phyloP scores from a whole-genome alignment of 805 yeast genomes.

The Lipomyces sp. region DNA sequence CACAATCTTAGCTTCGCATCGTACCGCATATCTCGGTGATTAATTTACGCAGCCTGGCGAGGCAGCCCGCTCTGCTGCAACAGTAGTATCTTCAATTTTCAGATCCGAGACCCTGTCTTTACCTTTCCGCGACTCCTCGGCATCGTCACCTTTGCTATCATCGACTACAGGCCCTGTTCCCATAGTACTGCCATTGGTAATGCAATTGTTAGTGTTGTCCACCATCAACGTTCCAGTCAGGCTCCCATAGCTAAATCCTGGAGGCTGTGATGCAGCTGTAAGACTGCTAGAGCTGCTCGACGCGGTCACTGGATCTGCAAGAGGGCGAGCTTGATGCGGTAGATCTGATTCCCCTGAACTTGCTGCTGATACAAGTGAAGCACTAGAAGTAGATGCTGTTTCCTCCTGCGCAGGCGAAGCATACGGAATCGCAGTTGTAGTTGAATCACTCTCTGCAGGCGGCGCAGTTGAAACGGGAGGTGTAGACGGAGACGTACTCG shows the following conservation, averaged over 20 bases:
- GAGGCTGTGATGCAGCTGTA: background rate
- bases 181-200: constrained; percentile 3
- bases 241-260: constrained; percentile 9
- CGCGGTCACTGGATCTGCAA: constrained; percentile 6
- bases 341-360: constrained; percentile 7
- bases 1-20: background rate
- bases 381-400: constrained; percentile 10
- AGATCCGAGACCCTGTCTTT: constrained; percentile 1
- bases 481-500: background rate
- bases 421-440: constrained; percentile 1
- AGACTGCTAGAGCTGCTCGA: constrained; percentile 15
- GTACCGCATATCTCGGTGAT: background rate
- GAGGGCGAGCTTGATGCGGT: background rate
- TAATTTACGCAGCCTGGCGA: background rate
- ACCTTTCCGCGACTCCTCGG: background rate
- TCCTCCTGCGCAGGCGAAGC: background rate
- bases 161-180: background rate
- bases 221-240: constrained; percentile 11
- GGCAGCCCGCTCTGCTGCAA: background rate
- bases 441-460: background rate
- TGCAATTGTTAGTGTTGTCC: background rate
- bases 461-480: background rate
- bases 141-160: background rate
- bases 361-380: constrained; percentile 9
- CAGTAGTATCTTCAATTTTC: constrained; percentile 10